Evolutionary conservation across 2,329 filamentous ascomycete genomes (phyloP).

Genomic region (Penicillium corylophilum): DNA sequence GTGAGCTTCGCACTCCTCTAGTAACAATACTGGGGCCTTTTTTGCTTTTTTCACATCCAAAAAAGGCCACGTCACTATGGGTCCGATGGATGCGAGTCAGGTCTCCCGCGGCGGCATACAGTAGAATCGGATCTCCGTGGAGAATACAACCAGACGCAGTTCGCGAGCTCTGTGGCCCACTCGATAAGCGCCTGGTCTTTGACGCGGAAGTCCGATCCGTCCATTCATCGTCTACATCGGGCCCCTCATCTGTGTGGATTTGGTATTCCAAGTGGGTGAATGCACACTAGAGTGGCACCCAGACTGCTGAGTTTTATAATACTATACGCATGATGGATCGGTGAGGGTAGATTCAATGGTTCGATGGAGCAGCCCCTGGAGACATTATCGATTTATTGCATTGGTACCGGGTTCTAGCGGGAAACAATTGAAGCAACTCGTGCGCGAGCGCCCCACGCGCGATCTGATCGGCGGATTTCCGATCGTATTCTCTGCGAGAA

Average conservation of each 20-base stretch:
- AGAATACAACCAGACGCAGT: not conserved
- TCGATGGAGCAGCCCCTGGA: not conserved
- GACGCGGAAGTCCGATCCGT: slow-evolving; percentile 5
- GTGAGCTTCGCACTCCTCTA: not conserved
- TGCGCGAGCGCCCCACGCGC: slow-evolving; percentile 9
- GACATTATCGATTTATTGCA: not conserved
- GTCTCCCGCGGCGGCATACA: not conserved
- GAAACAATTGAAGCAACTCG: slow-evolving; percentile 6
- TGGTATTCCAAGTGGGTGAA: too few relatives aligned
- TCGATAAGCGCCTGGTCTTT: slow-evolving; percentile 6
- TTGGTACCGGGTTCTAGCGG: not conserved
- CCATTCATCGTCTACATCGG: not conserved
- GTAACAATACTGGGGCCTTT: not conserved
- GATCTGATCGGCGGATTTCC: slow-evolving; percentile 17
- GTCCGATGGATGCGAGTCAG: not conserved
- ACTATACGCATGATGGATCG: too few relatives aligned
- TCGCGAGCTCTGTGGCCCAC: not conserved
- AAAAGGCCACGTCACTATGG: not conserved
- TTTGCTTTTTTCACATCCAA: not conserved
- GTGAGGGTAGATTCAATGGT: slow-evolving; percentile 1
- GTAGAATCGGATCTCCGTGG: not conserved
- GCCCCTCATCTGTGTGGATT: not conserved
- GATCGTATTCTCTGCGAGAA: slow-evolving; percentile 10
- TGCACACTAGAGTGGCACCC: too few relatives aligned
- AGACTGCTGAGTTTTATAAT: not conserved